phyloP scores from a whole-genome alignment of 352 stramenopile species.

The Globisporangium spinosum region DNA sequence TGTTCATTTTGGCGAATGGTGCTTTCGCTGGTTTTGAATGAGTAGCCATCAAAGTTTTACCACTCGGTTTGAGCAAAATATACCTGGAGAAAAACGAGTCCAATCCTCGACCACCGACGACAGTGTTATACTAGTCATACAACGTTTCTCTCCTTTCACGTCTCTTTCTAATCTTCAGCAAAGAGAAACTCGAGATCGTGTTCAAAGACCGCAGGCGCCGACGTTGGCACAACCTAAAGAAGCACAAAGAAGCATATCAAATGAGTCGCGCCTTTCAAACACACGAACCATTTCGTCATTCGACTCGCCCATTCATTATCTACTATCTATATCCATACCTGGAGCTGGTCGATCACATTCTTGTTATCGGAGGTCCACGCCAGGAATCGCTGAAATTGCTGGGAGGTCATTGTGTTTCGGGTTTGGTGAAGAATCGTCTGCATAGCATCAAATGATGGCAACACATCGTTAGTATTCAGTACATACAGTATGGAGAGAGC shows the following conservation, averaged over 20 bases:
- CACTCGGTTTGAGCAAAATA: constrained; percentile 5
- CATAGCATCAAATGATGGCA: not conserved
- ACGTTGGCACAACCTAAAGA: constrained; percentile 42
- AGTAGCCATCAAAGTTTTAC: not conserved
- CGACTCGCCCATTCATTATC: not conserved
- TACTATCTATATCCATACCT: constrained; percentile 28
- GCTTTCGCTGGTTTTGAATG: not conserved
- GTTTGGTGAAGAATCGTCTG: constrained; percentile 74
- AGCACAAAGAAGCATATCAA: not conserved
- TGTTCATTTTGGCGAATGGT: not conserved
- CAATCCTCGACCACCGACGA: not conserved
- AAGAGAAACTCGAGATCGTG: constrained; percentile 72
- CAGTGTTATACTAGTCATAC: not conserved
- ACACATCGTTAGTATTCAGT: not conserved
- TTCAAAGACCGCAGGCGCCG: constrained; percentile 34
- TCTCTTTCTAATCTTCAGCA: constrained; percentile 46
- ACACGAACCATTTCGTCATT: no score
- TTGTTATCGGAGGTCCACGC: constrained; percentile 76
- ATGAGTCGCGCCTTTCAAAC: not conserved
- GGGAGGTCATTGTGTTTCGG: constrained; percentile 69
- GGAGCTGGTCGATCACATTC: constrained; percentile 63
- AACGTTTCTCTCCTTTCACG: not conserved
- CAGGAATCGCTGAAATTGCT: constrained; percentile 84
- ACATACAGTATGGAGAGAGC: not conserved
- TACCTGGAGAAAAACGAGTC: constrained; percentile 6